Conservation (phyloP, 805 yeast genomes). For the Hyphopichia homilentoma region DNA sequence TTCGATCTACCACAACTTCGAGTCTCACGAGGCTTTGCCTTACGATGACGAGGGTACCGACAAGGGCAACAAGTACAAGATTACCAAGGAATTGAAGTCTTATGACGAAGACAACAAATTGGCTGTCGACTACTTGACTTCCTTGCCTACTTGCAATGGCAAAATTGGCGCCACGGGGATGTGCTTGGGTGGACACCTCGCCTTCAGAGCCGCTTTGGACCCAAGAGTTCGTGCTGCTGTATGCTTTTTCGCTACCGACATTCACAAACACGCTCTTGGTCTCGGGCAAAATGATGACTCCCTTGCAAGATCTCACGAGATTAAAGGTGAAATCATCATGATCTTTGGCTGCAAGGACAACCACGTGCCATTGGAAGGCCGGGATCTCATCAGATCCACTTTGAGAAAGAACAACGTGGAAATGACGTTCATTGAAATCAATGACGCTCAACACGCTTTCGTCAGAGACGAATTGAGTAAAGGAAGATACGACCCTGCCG, state of each 20-base stretch:
- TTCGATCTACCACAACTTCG: constrained; percentile 74
- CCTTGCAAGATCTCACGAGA: constrained; percentile 50
- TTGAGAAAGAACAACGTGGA: constrained; percentile 57
- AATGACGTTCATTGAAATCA: constrained; percentile 69
- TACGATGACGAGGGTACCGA: constrained; percentile 77
- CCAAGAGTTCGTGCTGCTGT: constrained; percentile 62
- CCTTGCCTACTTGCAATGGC: constrained; percentile 64
- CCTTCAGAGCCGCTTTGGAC: constrained; percentile 66
- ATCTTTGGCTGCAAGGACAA: constrained; percentile 77
- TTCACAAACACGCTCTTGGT: constrained; percentile 66
- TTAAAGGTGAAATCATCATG: constrained; percentile 58
- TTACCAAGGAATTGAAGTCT: constrained; percentile 61
- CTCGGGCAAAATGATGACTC: constrained; percentile 64
- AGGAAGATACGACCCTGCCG: constrained; percentile 80
- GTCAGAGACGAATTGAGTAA: constrained; percentile 75
- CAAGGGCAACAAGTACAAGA: constrained; percentile 63
- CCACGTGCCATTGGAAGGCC: constrained; percentile 75
- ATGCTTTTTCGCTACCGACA: constrained; percentile 78
- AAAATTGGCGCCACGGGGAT: constrained; percentile 79
- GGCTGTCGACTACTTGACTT: constrained; percentile 57
- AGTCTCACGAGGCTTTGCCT: constrained; percentile 56
- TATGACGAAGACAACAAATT: constrained; percentile 73
- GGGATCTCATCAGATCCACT: constrained; percentile 63
- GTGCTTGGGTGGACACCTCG: constrained; percentile 85
- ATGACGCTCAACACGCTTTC: constrained; percentile 82